Evolutionary conservation across 768 basidiomycete species (phyloP).

Genomic region (Hypsizygus marmoreus): DNA sequence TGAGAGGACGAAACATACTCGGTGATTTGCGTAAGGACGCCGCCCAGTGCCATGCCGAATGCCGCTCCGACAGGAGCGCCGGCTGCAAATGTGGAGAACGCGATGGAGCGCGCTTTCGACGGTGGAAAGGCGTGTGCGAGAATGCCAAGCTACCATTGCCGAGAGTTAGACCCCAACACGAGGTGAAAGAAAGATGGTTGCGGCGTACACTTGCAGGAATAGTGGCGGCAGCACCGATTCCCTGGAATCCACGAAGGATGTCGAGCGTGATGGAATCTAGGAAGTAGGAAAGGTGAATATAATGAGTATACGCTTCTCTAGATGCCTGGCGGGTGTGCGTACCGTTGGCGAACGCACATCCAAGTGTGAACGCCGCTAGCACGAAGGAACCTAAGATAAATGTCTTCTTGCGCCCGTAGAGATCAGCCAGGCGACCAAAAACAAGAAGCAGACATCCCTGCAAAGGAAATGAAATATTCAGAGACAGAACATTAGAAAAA

Average conservation of each 20-base stretch:
- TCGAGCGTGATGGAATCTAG: constrained; percentile 62
- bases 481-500: too few relatives aligned
- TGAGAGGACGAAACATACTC: constrained; percentile 26
- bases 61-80: constrained; percentile 83
- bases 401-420: constrained; percentile 70
- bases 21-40: constrained; percentile 63
- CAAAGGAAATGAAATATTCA: background rate
- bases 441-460: constrained; percentile 82
- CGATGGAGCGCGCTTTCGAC: constrained; percentile 61
- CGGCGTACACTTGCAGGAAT: constrained; percentile 67
- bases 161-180: background rate
- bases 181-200: constrained; percentile 3
- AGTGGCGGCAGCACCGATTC: constrained; percentile 75
- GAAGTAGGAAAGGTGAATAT: too few relatives aligned
- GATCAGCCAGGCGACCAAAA: constrained; percentile 77
- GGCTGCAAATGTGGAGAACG: constrained; percentile 82
- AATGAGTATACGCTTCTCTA: background rate
- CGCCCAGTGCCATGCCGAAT: constrained; percentile 70
- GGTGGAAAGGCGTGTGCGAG: constrained; percentile 81
- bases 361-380: constrained; percentile 60
- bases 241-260: constrained; percentile 76
- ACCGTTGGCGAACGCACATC: constrained; percentile 65
- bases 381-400: constrained; percentile 63
- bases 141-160: constrained; percentile 63
- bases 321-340: background rate